phyloP scores from a whole-genome alignment of 2,329 filamentous ascomycete genomes.

The Lachnellula hyalina region DNA sequence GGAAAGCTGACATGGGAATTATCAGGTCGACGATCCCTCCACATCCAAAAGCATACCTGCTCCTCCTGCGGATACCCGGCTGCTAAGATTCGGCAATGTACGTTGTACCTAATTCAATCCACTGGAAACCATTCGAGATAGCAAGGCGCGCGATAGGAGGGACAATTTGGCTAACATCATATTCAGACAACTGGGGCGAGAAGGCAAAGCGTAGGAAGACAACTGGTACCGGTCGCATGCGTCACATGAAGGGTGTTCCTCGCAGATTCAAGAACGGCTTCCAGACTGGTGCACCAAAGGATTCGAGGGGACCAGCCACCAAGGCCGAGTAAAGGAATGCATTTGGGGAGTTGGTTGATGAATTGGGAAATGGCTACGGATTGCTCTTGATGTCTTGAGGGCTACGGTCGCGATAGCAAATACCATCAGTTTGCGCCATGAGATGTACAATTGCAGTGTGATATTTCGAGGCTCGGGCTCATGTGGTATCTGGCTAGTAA shows the following conservation, averaged over 20 bases:
- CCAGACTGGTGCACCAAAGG: conserved; percentile 84
- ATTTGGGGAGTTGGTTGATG: conserved; percentile 29
- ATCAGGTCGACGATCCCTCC: conserved; percentile 87
- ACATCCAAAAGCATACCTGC: conserved; percentile 99
- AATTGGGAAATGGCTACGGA: conserved; percentile 32
- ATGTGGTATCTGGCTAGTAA: not conserved
- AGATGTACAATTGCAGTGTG: conserved; percentile 15
- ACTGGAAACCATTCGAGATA: conserved; percentile 34
- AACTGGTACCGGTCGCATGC: conserved; percentile 92
- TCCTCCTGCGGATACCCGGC: conserved; percentile 91
- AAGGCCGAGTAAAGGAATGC: conserved; percentile 34
- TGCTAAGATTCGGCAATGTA: conserved; percentile 99
- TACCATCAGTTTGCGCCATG: conserved; percentile 29
- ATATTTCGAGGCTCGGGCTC: conserved; percentile 12
- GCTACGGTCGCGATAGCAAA: conserved; percentile 30
- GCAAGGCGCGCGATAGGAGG: conserved; percentile 61
- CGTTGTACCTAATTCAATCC: conserved; percentile 39
- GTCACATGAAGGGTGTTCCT: conserved; percentile 87
- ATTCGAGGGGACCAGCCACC: conserved; percentile 59
- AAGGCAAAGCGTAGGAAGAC: conserved; percentile 99
- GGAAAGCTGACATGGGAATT: conserved; percentile 21
- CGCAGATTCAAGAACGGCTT: conserved; percentile 98
- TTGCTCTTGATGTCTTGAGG: conserved; percentile 28
- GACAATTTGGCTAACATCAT: conserved; percentile 66
- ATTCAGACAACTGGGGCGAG: conserved; percentile 97